Evolutionary conservation across 2,329 filamentous ascomycete species (phyloP).

Genomic region (Colletotrichum truncatum): DNA sequence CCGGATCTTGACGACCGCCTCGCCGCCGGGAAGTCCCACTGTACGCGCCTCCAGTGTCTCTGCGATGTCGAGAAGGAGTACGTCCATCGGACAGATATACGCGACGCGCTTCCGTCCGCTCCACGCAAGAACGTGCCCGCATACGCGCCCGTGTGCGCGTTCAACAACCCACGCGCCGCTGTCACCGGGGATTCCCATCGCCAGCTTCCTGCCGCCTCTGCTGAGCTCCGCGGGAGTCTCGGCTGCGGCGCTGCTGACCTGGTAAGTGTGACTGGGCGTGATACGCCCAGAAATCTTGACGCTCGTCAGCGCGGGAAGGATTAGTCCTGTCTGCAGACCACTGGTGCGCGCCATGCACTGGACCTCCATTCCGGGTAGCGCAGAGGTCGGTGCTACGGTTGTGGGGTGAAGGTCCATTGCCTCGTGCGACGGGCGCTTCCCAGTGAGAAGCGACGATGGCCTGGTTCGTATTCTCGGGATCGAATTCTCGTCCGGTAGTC

Average conservation of each 20-base stretch:
- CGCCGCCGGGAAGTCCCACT: slow-evolving; percentile 75
- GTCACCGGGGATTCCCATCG: slow-evolving; percentile 82
- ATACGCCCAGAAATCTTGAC: slow-evolving; percentile 88
- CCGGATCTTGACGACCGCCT: slow-evolving; percentile 46
- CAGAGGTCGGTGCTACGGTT: slow-evolving; percentile 65
- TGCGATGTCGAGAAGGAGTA: slow-evolving; percentile 86
- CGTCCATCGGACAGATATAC: slow-evolving; percentile 96
- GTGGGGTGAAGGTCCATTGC: slow-evolving; percentile 59
- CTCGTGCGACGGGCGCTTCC: slow-evolving; percentile 33
- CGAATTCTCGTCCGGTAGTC: slow-evolving; percentile 76
- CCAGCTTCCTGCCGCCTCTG: slow-evolving; percentile 35
- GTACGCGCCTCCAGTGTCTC: slow-evolving; percentile 76
- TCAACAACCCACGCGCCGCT: slow-evolving; percentile 94
- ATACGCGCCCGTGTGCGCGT: slow-evolving; percentile 79
- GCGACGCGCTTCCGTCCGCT: slow-evolving; percentile 82
- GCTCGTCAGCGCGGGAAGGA: slow-evolving; percentile 80
- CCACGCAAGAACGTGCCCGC: slow-evolving; percentile 91
- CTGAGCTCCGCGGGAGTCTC: slow-evolving; percentile 11
- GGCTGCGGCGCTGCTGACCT: slow-evolving; percentile 55
- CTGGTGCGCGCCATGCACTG: slow-evolving; percentile 91
- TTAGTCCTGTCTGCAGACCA: slow-evolving; percentile 81
- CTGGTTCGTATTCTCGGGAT: slow-evolving; percentile 57
- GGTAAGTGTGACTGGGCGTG: slow-evolving; percentile 79
- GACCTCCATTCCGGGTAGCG: slow-evolving; percentile 79
- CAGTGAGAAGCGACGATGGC: slow-evolving; percentile 12